Base-by-base conservation (phyloP, 345 rosid species). In the Pseudoturritis turrita region DNA sequence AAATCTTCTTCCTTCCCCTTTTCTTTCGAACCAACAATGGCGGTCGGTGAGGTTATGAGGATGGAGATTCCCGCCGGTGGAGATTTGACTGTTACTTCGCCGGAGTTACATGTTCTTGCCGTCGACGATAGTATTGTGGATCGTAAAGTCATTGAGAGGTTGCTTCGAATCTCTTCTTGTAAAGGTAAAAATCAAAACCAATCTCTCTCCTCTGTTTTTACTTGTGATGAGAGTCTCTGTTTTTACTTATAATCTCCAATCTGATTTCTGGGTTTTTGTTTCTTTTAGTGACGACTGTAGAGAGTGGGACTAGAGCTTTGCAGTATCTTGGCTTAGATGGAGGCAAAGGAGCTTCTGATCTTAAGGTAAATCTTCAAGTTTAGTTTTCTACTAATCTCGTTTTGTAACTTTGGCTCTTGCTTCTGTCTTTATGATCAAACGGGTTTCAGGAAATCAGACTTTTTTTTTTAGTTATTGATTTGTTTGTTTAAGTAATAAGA, bases 71-170 rank as follows among this genome's bases (percentile, higher is more conserved):
- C 75, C 19, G 29, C 70, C 6, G 58, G 63, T 28, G 79, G 79
- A 23, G 53, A 84, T 2, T 3, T 75, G 9, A 21, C 72, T 3
- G 73, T 65, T 71, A 37, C 67, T 65, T 65, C 84, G 5, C 83
- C 81, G 57, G 91, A 93, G 75, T 75, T 93, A n/a, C 98, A 93
- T 78, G 98, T 93, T 81, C 98, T 93, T 8, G 98, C 97, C 29
- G 98, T 93, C 0, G 98, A 93, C 45, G 98, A 93, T 71, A 93
- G 98, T 44, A 64, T 78, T 5, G 93, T 90, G 0, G 98, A 92
- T 67, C 83, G 96, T 52, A 90, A 85, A 66, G 87, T 92, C 28
- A 88, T 92, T 15, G 96, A 92, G 68, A 77, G 88, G 28, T 76
- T 93, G 93, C 96, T 93, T 4, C 79, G 80, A 80, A 82, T 81